Evolutionary conservation across 805 yeast genomes (phyloP).

Genomic region (Deakozyma indianensis): DNA sequence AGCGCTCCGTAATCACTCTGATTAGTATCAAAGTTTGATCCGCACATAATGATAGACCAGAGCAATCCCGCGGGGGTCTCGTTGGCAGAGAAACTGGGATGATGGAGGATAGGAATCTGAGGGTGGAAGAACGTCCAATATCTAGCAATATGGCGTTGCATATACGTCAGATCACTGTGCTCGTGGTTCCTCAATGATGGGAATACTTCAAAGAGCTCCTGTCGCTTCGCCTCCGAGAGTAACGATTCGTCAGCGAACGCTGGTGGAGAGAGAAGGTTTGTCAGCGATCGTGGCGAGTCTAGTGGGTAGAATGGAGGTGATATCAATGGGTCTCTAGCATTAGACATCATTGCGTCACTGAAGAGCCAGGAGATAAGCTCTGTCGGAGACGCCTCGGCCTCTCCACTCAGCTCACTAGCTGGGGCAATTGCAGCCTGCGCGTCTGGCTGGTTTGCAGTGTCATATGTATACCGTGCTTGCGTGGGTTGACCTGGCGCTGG

Average conservation of each 20-base stretch:
- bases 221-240: constrained; percentile 19
- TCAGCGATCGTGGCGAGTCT: constrained; percentile 27
- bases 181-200: constrained; percentile 22
- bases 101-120: constrained; percentile 43
- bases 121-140: constrained; percentile 52
- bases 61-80: constrained; percentile 35
- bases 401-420: background rate
- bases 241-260: constrained; percentile 21
- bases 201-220: constrained; percentile 12
- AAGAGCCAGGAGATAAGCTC: constrained; percentile 24
- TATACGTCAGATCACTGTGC: constrained; percentile 20
- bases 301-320: constrained; percentile 15
- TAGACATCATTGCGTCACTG: constrained; percentile 20
- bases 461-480: background rate
- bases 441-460: background rate
- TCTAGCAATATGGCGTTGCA: constrained; percentile 16
- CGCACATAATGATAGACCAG: constrained; percentile 41
- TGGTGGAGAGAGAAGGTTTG: constrained; percentile 24
- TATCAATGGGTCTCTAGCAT: constrained; percentile 13
- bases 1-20: background rate
- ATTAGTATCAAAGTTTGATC: constrained; percentile 30
- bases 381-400: constrained; percentile 4
- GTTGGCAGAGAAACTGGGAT: constrained; percentile 40
- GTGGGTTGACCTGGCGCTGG: background rate
- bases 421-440: background rate